Evolutionary conservation across 176 grass and related monocot genomes (phyloP), one percentile per base, ranked within the genome.

Genomic region (Poa annua): DNA sequence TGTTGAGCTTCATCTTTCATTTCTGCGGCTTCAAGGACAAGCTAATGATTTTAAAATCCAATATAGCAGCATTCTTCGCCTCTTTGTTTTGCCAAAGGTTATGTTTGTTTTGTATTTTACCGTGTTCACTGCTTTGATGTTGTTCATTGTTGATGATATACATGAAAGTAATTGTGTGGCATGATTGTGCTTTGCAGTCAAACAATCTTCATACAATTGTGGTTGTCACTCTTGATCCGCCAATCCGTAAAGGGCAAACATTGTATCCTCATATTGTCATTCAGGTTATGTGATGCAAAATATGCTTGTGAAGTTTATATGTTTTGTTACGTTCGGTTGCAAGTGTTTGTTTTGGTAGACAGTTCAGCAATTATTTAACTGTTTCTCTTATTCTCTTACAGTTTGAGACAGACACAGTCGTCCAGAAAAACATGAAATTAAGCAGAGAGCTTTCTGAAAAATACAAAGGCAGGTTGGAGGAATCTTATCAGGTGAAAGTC

Each of bases 1-100:
- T 32, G 91, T 99, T 83, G 97, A 99, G 66, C 97, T 99, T 79
- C 91, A 96, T 53, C 44, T 90, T 32, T 90, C 93, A 78, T 99
- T 99, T 90, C 79, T 96, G 34, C 89, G 93, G 50, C 93, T 99
- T 49, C 97, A 99, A 85, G 97, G 87, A 72, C 89, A 93, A 87
- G 97, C 93, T 71, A 99, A 84, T 92, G 97, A 99, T 82, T 99
- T 99, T 77, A 96, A 99, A 94, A 99, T 99, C 56, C 97, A 96
- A 89, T 99, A 99, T 86, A 87, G 90, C 64, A 96, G 93, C 88
- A 85, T 96, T 65, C 75, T 94, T 62, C 89, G 97, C 25, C 91
- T 99, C 49, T 99, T 99, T 88, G 70, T 96, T 75, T 85, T 99
- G 70, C 97, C 97, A 66, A 99, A 99, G 93, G 93, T 96, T 84